Evolutionary conservation across 805 yeast species (phyloP), one percentile per base, ranked within the genome.

Genomic region (Suhomyces emberorum): DNA sequence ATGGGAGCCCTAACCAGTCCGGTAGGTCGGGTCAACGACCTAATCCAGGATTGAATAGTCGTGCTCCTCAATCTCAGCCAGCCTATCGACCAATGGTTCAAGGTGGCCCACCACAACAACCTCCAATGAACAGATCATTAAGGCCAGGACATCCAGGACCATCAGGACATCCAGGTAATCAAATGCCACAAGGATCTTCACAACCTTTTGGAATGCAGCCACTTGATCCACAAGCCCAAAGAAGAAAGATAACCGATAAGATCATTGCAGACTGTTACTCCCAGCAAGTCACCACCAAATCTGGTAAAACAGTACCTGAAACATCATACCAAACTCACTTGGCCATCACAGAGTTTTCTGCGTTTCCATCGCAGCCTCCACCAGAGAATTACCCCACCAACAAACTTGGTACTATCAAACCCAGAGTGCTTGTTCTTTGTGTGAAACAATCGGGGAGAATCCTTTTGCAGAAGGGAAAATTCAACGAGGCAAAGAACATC

Each of bases 381-480:
- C 86, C 93, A 1, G 55, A 71, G 54, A 39, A 61, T 59, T 18
- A 73, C 63, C 58, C 84, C 66, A 48, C 55, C 5, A 39, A 43
- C 15, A 51, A 53, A 39, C 35, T 49, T 12, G 74, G 74, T 2
- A 43, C 57, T 12, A 51, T 63, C 47, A 87, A 88, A 47, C 69
- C 72, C 26, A 66, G 95, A 53, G 63, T 83, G 4, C 59, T 85
- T 41, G 74, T 76, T 9, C 57, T 81, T 15, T 77, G 89, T 24
- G 77, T 75, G 2, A 77, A 82, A 52, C 68, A 74, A 32, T 71
- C 81, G 5, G 91, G 91, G 0, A 63, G 83, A 17, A 81, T 85
- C 21, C 70, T 80, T 39, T 49, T 89, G 9, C 96, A 88, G 55
- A 89, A 91, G 59, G 96, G 95, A 2, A 80, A 95, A 50, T 88